Evolutionary conservation across 2,329 filamentous ascomycete genomes (phyloP).

Genomic region (Phialophora verrucosa): DNA sequence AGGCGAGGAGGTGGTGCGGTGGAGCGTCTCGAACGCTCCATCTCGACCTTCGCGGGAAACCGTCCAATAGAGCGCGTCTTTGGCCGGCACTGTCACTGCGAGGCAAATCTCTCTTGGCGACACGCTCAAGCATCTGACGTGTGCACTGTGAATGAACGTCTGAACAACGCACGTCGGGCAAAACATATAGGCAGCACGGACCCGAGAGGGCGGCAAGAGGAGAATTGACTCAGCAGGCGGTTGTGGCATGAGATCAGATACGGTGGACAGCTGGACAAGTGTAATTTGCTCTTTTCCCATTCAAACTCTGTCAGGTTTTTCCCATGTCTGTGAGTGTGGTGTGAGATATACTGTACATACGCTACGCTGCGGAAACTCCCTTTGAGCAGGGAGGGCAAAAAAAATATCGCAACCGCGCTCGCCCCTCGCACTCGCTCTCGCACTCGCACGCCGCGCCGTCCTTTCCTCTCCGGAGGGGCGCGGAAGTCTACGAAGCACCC

Average conservation of each 20-base stretch:
- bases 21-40: slow-evolving; percentile 7
- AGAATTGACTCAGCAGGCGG: slow-evolving; percentile 13
- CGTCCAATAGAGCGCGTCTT: slow-evolving; percentile 11
- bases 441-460: neutral
- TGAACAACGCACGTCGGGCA: neutral
- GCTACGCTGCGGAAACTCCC: too few species aligned
- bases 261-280: neutral
- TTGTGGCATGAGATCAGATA: neutral
- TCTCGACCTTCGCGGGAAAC: neutral
- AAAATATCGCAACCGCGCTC: neutral
- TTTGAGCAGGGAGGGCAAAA: neutral
- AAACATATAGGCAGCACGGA: slow-evolving; percentile 23
- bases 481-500: neutral
- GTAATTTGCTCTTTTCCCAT: neutral
- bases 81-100: neutral
- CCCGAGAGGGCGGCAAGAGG: neutral
- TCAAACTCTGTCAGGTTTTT: neutral
- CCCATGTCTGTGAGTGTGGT: too few species aligned
- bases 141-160: slow-evolving; percentile 35
- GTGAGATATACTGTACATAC: too few species aligned
- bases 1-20: neutral
- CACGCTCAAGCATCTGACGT: slow-evolving; percentile 31
- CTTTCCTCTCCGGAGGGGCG: neutral
- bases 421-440: neutral
- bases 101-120: slow-evolving; percentile 17